phyloP scores from a whole-genome alignment of 2,329 filamentous ascomycete species.

The Colletotrichum sp. region DNA sequence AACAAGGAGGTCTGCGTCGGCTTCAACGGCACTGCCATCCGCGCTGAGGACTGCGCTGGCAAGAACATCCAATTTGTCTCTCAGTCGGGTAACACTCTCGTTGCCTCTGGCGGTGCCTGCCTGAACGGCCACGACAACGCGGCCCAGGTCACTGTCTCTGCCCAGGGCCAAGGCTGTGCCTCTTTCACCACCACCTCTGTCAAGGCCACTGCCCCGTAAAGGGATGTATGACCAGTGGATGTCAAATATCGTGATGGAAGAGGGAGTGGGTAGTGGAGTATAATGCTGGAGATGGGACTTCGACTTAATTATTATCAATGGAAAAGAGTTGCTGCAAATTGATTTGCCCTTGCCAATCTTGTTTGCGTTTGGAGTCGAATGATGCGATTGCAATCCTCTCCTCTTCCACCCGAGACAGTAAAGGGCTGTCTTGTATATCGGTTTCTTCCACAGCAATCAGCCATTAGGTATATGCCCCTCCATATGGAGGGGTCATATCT shows the following conservation, averaged over 20 bases:
- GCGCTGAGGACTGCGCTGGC: constrained; percentile 41
- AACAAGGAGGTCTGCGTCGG: constrained; percentile 40
- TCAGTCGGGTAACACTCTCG: constrained; percentile 31
- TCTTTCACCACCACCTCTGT: constrained; percentile 34
- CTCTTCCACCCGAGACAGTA: too few species aligned
- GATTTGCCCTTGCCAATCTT: too few species aligned
- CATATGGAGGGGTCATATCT: too few species aligned
- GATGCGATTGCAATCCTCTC: too few species aligned
- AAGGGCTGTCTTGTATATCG: too few species aligned
- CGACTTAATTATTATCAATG: not conserved
- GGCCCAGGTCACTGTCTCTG: constrained; percentile 35
- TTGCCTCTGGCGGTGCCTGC: constrained; percentile 34
- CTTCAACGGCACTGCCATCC: constrained; percentile 43
- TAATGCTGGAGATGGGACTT: not conserved
- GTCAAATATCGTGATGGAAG: too few species aligned
- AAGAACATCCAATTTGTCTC: too few species aligned
- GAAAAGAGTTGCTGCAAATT: not conserved
- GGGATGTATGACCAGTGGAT: not conserved
- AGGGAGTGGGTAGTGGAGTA: too few species aligned
- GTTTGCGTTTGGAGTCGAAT: too few species aligned
- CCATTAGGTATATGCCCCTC: too few species aligned
- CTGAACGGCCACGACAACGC: constrained; percentile 36
- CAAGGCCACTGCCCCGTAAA: constrained; percentile 21
- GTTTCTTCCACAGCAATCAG: too few species aligned
- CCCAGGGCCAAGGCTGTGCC: constrained; percentile 31